A percentile compares a stretch with the other conserved stretches of the same genome.
phyloP scores from a whole-genome alignment of 116 monocot genomes.

The Cymodocea nodosa region DNA sequence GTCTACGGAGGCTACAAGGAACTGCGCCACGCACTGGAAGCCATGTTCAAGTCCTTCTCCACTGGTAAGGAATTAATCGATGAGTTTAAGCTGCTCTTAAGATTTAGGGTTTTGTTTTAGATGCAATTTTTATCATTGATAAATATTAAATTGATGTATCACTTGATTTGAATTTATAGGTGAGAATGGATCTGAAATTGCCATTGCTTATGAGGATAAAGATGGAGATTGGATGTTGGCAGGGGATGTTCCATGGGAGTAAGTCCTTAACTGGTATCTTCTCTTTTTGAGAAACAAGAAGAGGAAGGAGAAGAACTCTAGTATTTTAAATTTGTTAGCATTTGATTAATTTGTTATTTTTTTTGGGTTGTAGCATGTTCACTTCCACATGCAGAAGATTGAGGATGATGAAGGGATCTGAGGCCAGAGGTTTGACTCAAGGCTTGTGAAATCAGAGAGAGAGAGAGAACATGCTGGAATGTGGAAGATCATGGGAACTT shows the following conservation, averaged over 20 bases:
- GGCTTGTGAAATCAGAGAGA: slow-evolving; percentile 8
- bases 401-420: slow-evolving; percentile 41
- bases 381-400: slow-evolving; percentile 34
- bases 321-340: no score
- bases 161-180: background rate
- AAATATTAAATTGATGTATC: no score
- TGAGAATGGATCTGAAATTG: slow-evolving; percentile 9
- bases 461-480: background rate
- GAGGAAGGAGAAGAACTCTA: no score
- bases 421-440: slow-evolving; percentile 21
- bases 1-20: slow-evolving; percentile 56
- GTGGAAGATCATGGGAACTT: background rate
- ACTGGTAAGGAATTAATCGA: background rate
- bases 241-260: slow-evolving; percentile 54
- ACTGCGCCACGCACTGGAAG: slow-evolving; percentile 46
- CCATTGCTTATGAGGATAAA: slow-evolving; percentile 44
- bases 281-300: no score
- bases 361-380: slow-evolving; percentile 32
- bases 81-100: no score
- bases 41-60: slow-evolving; percentile 55
- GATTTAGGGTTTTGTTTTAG: no score
- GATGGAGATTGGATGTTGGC: slow-evolving; percentile 48
- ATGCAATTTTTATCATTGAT: no score
- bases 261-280: background rate
- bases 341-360: background rate